Base-by-base conservation (phyloP, 2,329 filamentous ascomycete species). In the Zymoseptoria ardabiliae region DNA sequence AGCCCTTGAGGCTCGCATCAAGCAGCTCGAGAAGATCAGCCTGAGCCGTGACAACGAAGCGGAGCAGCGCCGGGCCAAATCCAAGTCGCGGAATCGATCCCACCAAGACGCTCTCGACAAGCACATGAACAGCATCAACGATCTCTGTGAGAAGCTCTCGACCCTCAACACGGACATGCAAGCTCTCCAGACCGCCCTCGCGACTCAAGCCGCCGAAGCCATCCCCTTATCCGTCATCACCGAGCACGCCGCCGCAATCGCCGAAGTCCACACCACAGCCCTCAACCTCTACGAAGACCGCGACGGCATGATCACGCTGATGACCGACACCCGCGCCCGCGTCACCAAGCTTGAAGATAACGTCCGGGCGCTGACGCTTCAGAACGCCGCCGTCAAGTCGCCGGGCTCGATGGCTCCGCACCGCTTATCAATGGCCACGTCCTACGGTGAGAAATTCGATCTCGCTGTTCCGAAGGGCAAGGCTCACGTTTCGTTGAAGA, bases 381-480 rank as follows among this genome's bases (percentile, higher is more conserved):
- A 66, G 54, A 53, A 55, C 30, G 41, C n/a, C n/a, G 45, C 53
- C n/a, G 56, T 13, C 30, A 50, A 10, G 5, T 58, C 56, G 28
- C 59, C 62, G 9, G 56, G 56, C 19, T 25, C 58, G 21, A 28
- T 56, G 41, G 35, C 35, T 45, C 28, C 60, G 5, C 67, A 69
- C 35, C 57, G 54, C 30, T 21, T 69, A n/a, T 60, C 66, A 2
- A 56, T 65, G 41, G 49, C 55, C 53, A 63, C 57, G 11, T 49
- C 56, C 22, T 62, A 63, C 58, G 63, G 65, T n/a, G 58, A 61
- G 50, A 50, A 57, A 6, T 28, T 68, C 50, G 62, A 66, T 20
- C 50, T 69, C n/a, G 50, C 53, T 5, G 58, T 69, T 13, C 63
- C 65, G 3, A 70, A 67, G 52, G 68, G 66, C 13, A 60, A 51